Evolutionary conservation across 192 early-diverging fungal genomes (phyloP).

Genomic region (Lobosporangium transversale): DNA sequence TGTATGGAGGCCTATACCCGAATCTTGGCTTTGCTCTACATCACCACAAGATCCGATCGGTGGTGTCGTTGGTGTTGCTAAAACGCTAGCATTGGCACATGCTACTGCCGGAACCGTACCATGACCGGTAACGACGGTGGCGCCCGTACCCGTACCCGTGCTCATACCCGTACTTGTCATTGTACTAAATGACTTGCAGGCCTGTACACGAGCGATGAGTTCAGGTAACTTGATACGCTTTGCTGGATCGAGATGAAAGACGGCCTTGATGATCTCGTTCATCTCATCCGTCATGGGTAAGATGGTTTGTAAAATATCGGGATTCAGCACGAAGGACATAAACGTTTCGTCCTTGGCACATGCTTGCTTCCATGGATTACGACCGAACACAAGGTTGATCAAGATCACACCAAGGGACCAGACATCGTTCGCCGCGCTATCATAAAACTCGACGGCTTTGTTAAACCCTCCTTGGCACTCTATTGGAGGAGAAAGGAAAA

Average conservation of each 20-base stretch:
- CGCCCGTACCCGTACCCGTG: too few species aligned
- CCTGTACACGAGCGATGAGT: constrained; percentile 52
- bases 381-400: constrained; percentile 81
- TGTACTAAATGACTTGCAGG: constrained; percentile 59
- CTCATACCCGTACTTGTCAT: too few species aligned
- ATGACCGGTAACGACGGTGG: too few species aligned
- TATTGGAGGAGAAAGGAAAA: constrained; percentile 26
- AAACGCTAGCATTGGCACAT: too few species aligned
- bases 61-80: constrained; percentile 2
- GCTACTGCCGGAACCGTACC: too few species aligned
- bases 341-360: constrained; percentile 70
- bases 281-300: constrained; percentile 68
- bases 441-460: constrained; percentile 66
- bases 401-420: constrained; percentile 99
- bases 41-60: not conserved
- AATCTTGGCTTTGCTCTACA: constrained; percentile 17
- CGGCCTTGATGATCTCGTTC: constrained; percentile 62
- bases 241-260: constrained; percentile 59
- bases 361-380: constrained; percentile 82
- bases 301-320: constrained; percentile 70
- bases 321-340: constrained; percentile 59
- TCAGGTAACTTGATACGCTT: constrained; percentile 56
- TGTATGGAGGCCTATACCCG: constrained; percentile 19
- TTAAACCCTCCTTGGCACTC: constrained; percentile 77
- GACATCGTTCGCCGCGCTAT: constrained; percentile 73